phyloP scores from a whole-genome alignment of 1,139 yeast species.

The Ogataea hybrid region DNA sequence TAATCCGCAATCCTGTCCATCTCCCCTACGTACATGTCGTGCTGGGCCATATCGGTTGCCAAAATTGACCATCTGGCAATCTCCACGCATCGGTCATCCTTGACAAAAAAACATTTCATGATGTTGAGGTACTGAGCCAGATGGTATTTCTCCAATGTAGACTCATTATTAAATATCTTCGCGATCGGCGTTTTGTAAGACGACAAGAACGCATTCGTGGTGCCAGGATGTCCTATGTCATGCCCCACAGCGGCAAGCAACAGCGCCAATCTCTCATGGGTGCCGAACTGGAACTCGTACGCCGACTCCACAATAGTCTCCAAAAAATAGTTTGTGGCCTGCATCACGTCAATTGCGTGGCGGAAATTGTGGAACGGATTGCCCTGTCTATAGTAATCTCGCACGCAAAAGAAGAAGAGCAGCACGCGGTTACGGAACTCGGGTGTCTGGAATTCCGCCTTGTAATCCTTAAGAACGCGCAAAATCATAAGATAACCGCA shows the following conservation, averaged over 20 bases:
- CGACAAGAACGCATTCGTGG: conserved; percentile 73
- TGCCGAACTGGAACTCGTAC: conserved; percentile 15
- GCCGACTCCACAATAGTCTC: conserved; percentile 31
- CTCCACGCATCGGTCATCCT: conserved; percentile 7
- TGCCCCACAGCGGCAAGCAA: conserved; percentile 89
- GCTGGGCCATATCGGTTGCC: conserved; percentile 96
- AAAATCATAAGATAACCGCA: conserved; percentile 56
- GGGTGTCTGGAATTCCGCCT: conserved; percentile 15
- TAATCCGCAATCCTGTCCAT: conserved; percentile 30
- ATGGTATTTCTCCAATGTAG: conserved; percentile 84
- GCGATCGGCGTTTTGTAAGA: conserved; percentile 67
- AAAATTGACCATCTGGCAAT: conserved; percentile 33
- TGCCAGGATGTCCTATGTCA: conserved; percentile 96
- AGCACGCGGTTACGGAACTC: conserved; percentile 43
- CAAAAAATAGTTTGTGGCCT: conserved; percentile 74
- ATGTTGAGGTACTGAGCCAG: conserved; percentile 66
- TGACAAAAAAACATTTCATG: conserved; percentile 16
- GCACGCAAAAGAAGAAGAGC: conserved; percentile 58
- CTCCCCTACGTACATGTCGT: conserved; percentile 66
- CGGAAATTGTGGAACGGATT: conserved; percentile 94
- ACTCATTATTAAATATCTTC: conserved; percentile 55
- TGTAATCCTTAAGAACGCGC: conserved; percentile 29
- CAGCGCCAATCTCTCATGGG: conserved; percentile 39
- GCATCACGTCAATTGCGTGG: conserved; percentile 94
- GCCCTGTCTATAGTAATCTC: conserved; percentile 77